A percentile compares a stretch with the other conserved stretches of the same genome.
These are phyloP conservation scores for Panellus pusillus DNA, from an alignment of 768 basidiomycete genomes.

Conservation along the genomic window DNA sequence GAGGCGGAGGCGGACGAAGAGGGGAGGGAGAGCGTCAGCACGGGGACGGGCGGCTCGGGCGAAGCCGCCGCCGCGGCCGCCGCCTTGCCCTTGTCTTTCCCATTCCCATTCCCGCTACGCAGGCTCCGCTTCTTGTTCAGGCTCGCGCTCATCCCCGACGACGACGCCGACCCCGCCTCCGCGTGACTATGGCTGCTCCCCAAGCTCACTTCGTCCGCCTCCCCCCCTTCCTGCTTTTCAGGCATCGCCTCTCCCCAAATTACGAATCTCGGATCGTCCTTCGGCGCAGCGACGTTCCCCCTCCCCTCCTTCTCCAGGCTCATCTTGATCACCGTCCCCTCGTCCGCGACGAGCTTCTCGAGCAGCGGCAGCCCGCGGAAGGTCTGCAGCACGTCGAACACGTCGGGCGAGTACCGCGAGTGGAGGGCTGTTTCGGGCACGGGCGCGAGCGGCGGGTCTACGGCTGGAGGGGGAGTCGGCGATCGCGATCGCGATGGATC, in stretches of 20 bases:
- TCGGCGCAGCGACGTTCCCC: constrained; percentile 70
- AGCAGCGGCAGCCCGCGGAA: constrained; percentile 75
- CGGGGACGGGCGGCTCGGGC: constrained; percentile 18
- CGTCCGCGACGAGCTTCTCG: constrained; percentile 60
- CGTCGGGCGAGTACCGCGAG: constrained; percentile 68
- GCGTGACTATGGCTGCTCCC: constrained; percentile 38
- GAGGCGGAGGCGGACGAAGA: no score
- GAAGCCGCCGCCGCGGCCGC: constrained; percentile 6
- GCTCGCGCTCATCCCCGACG: background rate
- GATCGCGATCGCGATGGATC: no score
- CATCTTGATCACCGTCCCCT: constrained; percentile 69
- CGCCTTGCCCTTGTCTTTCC: constrained; percentile 25
- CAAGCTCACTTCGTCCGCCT: constrained; percentile 36
- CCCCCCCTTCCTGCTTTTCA: constrained; percentile 24
- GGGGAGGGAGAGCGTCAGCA: constrained; percentile 17
- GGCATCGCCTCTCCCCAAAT: constrained; percentile 73
- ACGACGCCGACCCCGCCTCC: constrained; percentile 37
- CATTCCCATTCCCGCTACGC: constrained; percentile 25
- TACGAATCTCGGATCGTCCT: constrained; percentile 88
- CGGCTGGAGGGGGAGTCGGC: no score
- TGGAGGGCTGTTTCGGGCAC: constrained; percentile 50
- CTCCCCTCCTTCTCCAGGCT: constrained; percentile 46
- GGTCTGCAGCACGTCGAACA: constrained; percentile 81
- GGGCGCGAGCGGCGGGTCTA: constrained; percentile 29
- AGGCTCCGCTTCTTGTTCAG: constrained; percentile 39